Evolutionary conservation across 2,329 filamentous ascomycete species (phyloP).

Genomic region (Aotearoamyces nothofagi): DNA sequence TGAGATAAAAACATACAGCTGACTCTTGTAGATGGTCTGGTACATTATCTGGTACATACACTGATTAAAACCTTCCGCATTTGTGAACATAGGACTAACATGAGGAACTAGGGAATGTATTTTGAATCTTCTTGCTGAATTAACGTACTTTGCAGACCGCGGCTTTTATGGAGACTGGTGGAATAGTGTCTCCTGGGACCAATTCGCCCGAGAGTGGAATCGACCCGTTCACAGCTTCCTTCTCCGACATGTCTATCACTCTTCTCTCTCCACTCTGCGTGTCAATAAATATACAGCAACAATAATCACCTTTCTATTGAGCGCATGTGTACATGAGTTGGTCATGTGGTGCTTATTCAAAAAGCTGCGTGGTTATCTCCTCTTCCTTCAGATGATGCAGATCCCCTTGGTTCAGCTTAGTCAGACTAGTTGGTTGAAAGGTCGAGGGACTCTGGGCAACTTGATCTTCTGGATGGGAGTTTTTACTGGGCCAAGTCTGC

Average conservation of each 20-base stretch:
- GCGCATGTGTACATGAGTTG: conserved; percentile 54
- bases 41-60: conserved; percentile 80
- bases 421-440: conserved; percentile 49
- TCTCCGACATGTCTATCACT: conserved; percentile 66
- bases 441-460: conserved; percentile 50
- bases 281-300: conserved; percentile 57
- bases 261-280: conserved; percentile 57
- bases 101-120: no score
- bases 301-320: conserved; percentile 60
- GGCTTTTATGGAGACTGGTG: conserved; percentile 55
- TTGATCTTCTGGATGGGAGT: conserved; percentile 65
- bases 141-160: conserved; percentile 64
- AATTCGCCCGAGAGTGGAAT: conserved; percentile 73
- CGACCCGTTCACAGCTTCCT: conserved; percentile 67
- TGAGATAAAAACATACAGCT: conserved; percentile 4
- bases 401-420: conserved; percentile 54
- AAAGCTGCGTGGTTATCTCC: conserved; percentile 59
- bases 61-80: no score
- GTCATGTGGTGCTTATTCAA: conserved; percentile 73
- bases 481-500: conserved; percentile 58
- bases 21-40: conserved; percentile 41
- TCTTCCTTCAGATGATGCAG: conserved; percentile 61
- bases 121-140: conserved; percentile 60
- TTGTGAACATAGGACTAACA: no score
- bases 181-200: conserved; percentile 54